Evolutionary conservation across 441 rosid species (phyloP).

Genomic region (Syzygium malaccense): DNA sequence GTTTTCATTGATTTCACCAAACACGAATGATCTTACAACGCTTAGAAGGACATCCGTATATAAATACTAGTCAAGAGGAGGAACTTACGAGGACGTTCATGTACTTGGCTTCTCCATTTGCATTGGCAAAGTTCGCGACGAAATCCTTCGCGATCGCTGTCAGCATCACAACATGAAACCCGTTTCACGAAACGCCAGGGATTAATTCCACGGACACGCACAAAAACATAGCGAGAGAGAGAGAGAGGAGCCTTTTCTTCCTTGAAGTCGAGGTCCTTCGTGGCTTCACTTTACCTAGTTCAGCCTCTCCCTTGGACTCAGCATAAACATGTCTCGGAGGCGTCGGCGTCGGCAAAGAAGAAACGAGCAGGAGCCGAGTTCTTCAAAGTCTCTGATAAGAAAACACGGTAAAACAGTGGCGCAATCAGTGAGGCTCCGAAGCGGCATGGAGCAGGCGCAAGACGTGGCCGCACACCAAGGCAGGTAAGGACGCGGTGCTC

Average conservation of each 20-base stretch:
- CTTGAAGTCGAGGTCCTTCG: slow-evolving; percentile 47
- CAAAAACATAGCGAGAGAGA: not conserved
- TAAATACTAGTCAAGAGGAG: not conserved
- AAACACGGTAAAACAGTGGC: not conserved
- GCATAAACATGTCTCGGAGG: too few relatives aligned
- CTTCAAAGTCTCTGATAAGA: not conserved
- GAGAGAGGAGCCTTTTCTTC: slow-evolving; percentile 48
- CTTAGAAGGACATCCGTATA: not conserved
- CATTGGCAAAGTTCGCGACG: slow-evolving; percentile 29
- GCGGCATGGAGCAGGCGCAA: too few relatives aligned
- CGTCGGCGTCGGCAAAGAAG: too few relatives aligned
- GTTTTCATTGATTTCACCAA: not conserved
- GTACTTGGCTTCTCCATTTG: slow-evolving; percentile 72
- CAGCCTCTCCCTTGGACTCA: too few relatives aligned
- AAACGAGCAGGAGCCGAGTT: too few relatives aligned
- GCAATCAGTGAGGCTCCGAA: not conserved
- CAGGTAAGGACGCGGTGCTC: too few relatives aligned
- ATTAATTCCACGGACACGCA: not conserved
- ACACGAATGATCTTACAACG: not conserved
- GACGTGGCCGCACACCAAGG: too few relatives aligned
- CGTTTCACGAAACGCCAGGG: not conserved
- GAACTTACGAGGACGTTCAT: slow-evolving; percentile 65
- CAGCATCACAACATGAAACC: not conserved
- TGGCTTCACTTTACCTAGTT: slow-evolving; percentile 5
- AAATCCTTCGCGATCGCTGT: slow-evolving; percentile 46